Conservation (phyloP, 2,329 filamentous ascomycete genomes). For the Didymella exigua region DNA sequence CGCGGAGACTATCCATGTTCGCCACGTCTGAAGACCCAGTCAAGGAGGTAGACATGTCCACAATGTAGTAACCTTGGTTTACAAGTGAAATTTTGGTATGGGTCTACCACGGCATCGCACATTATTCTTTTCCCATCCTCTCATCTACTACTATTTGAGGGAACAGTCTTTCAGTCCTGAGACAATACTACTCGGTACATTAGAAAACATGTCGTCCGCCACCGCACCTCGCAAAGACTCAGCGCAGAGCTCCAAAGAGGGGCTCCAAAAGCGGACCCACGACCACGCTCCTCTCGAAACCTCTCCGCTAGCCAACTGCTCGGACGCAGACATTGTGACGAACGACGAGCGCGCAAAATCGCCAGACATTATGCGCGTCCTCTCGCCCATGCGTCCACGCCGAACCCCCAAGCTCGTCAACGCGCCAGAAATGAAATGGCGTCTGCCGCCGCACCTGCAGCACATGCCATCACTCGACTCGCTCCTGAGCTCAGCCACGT, state of each 20-base stretch:
- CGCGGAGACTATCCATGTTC: slow-evolving; percentile 52
- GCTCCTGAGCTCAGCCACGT: background rate
- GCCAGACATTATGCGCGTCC: background rate
- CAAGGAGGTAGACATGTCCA: slow-evolving; percentile 46
- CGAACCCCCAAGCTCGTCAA: slow-evolving; percentile 11
- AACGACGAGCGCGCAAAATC: slow-evolving; percentile 9
- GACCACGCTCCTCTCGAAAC: too few species aligned
- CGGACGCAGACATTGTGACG: slow-evolving; percentile 2
- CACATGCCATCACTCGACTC: slow-evolving; percentile 2
- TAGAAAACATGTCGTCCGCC: background rate
- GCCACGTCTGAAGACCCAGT: slow-evolving; percentile 50
- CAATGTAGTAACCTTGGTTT: slow-evolving; percentile 16
- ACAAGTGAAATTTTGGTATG: background rate
- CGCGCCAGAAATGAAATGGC: slow-evolving; percentile 10
- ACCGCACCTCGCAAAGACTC: slow-evolving; percentile 1
- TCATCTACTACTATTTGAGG: background rate
- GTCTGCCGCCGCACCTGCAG: background rate
- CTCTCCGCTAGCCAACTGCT: background rate
- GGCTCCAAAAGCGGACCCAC: background rate
- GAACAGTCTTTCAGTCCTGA: background rate
- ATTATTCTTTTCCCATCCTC: background rate
- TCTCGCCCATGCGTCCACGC: slow-evolving; percentile 6
- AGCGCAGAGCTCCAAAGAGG: background rate
- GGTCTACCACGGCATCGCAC: background rate
- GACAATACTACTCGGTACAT: background rate